Percentiles rank a stretch among this genome's conserved stretches.
Evolutionary conservation across 805 yeast species (phyloP).

Genomic region (Wickerhamiella nectarea): DNA sequence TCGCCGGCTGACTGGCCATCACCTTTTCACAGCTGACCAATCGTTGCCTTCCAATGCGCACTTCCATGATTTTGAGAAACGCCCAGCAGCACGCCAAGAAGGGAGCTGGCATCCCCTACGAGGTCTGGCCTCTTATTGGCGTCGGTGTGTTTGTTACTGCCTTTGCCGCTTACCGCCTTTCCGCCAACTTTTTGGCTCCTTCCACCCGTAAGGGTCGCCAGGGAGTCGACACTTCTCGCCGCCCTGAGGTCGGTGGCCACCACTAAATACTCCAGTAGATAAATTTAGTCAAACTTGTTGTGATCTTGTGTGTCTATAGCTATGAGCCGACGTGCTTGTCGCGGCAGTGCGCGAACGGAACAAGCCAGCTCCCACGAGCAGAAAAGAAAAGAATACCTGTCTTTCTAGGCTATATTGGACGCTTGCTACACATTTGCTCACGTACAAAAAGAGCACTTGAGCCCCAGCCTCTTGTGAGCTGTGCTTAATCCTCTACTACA

Average conservation of each 20-base stretch:
- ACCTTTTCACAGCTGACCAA: not conserved
- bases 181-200: constrained; percentile 16
- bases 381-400: no score
- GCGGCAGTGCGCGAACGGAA: no score
- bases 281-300: no score
- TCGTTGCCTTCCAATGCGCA: constrained; percentile 15
- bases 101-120: constrained; percentile 13
- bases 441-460: no score
- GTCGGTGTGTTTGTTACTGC: constrained; percentile 15
- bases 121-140: constrained; percentile 19
- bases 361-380: no score
- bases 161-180: constrained; percentile 17
- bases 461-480: no score
- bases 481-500: not conserved
- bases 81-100: constrained; percentile 11
- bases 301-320: not conserved
- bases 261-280: no score
- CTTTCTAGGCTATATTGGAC: no score
- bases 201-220: constrained; percentile 20
- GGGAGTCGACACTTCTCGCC: constrained; percentile 17
- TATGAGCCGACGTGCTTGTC: no score
- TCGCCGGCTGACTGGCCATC: not conserved
- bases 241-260: constrained; percentile 12
- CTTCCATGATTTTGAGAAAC: constrained; percentile 17
- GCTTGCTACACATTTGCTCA: no score